Base-by-base conservation (phyloP, 306 rosid genomes). In the Nissolia schottii region DNA sequence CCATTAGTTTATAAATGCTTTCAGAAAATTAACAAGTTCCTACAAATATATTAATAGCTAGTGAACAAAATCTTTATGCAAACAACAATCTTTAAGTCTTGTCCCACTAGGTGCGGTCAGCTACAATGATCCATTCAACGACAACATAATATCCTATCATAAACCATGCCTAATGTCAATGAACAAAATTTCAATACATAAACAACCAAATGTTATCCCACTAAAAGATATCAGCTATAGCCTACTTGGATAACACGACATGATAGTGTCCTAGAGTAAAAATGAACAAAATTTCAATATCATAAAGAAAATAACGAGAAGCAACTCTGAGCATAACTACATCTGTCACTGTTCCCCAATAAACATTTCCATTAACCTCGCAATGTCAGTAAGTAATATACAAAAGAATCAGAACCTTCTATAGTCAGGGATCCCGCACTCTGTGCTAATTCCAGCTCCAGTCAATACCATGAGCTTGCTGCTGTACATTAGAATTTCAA, bases 381-480 rank as follows among this genome's bases (percentile, higher is more conserved):
- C 32, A 19, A 51, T 2, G 18, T 14, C 14, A 50, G 40, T 46
- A 71, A 71, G 50, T 23, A 19, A 29, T 13, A 59, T 16, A 58
- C 65, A 68, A 55, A 59, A 62, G 65, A 76, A 31, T 4, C 9
- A 71, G 62, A 74, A 92, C 96, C 98, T 92, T 88, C 96, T 88
- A 68, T 93, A 93, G 79, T 93, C 98, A 34, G 97, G 97, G 85
- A 93, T 93, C 25, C 98, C 98, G 60, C 92, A 93, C 64, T 93
- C 96, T n/a, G 98, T 93, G 76, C 98, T 93, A 31, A 93, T 86
- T 64, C 98, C 97, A 56, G 97, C 97, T 81, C 97, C 97, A 25
- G 96, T 90, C 87, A 93, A 76, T 55, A 90, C 92, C 41, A 78
- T 71, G 29, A 93, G 89, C 72, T 79, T 93, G 63, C 77, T 84